A percentile compares a stretch with the other conserved stretches of the same genome.
Evolutionary conservation across 768 basidiomycete species (phyloP).

Genomic region (Mycena sanguinolenta): DNA sequence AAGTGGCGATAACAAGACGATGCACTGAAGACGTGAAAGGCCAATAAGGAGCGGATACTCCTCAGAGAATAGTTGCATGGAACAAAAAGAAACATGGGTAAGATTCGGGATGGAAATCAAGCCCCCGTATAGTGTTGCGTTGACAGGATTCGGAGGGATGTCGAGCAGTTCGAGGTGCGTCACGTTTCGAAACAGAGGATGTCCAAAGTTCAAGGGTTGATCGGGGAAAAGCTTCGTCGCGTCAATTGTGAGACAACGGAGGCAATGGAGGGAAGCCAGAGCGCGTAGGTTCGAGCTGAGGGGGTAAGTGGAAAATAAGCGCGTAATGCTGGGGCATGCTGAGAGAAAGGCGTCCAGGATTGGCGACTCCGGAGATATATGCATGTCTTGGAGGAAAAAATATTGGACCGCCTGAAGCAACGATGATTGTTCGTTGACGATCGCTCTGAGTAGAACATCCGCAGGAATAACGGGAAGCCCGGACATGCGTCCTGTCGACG

Average conservation of each 20-base stretch:
- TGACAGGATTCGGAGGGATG: neutral
- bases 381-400: neutral
- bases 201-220: neutral
- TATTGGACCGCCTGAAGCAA: neutral
- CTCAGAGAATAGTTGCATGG: neutral
- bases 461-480: neutral
- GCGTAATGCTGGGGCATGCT: neutral
- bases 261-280: neutral
- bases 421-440: neutral
- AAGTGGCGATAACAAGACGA: neutral
- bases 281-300: neutral
- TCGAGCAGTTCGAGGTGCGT: neutral
- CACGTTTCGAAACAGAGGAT: neutral
- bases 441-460: neutral
- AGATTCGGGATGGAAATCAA: neutral
- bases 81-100: neutral
- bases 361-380: neutral
- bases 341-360: neutral
- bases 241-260: neutral
- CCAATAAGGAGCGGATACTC: neutral
- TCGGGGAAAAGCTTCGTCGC: neutral
- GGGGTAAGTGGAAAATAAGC: neutral
- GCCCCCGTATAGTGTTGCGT: neutral
- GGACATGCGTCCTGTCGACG: neutral
- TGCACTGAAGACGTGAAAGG: neutral